Conservation (phyloP, 768 basidiomycete genomes). For the Boletus eberwhitei region DNA sequence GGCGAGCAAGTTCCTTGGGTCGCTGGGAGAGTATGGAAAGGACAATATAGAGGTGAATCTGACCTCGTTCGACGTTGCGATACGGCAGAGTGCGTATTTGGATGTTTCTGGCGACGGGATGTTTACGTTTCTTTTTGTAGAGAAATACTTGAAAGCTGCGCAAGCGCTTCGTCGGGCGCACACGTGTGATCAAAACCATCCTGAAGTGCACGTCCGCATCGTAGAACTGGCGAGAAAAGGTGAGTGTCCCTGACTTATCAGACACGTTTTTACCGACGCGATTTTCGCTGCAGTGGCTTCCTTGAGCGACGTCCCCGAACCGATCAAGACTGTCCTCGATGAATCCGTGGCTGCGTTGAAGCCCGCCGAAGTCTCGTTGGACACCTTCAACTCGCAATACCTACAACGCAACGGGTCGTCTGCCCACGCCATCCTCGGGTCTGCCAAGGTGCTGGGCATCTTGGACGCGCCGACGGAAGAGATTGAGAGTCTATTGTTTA, state of each 20-base stretch:
- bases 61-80: conserved; percentile 74
- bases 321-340: conserved; percentile 49
- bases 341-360: conserved; percentile 49
- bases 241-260: conserved; percentile 25
- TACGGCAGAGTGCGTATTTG: conserved; percentile 64
- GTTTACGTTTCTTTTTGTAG: conserved; percentile 36
- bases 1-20: conserved; percentile 67
- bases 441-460: conserved; percentile 51
- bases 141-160: conserved; percentile 76
- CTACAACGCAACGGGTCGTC: conserved; percentile 58
- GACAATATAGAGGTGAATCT: conserved; percentile 69
- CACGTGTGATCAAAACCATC: conserved; percentile 49
- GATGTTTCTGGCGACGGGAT: background rate
- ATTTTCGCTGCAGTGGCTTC: conserved; percentile 40
- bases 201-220: conserved; percentile 70
- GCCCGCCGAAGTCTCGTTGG: conserved; percentile 54
- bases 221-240: conserved; percentile 59
- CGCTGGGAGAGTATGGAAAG: conserved; percentile 51
- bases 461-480: conserved; percentile 53
- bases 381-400: conserved; percentile 72
- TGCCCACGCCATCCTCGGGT: conserved; percentile 55
- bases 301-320: conserved; percentile 42
- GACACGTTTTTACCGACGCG: background rate
- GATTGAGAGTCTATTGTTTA: conserved; percentile 57
- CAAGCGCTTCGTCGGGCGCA: conserved; percentile 61